Evolutionary conservation across 2,329 filamentous ascomycete genomes (phyloP), one percentile per base, ranked within the genome.

Genomic region (Pseudocercospora cruenta): DNA sequence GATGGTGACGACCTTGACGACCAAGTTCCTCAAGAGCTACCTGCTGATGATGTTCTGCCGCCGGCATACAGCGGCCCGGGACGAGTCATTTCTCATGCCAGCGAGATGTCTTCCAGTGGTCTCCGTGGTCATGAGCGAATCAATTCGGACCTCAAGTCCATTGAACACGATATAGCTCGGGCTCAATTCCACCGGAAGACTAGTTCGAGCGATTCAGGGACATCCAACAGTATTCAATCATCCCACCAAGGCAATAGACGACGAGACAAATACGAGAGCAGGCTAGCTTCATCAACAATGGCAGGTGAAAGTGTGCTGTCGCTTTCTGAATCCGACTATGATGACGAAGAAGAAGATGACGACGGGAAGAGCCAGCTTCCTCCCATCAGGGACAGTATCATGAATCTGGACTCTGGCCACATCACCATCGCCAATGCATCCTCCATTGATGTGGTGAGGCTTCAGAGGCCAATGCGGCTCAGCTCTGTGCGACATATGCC

Each of bases 191-290:
- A 64, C 21, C 60, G 60, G 10, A 58, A 39, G 7, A 58, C 31
- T 10, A 43, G 31, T 31, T 58, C 59, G 14, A 66, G 54, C 55
- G 49, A 62, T 3, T 66, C 67, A 14, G 63, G 63, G 22, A 63
- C 65, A 12, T 69, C 67, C 33, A 62, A 71, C 66, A 71, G 69
- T 62, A 71, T 69, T n/a, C 69, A 71, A 36, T 71, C 69, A 14
- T 71, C 69, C 14, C 65, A 68, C 51, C 36, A 68, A 19, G 69
- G 64, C 36, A 47, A 36, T n/a, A 39, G 45, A 14, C 61, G 24
- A 14, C 60, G 55, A 19, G 45, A 57, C 39, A 16, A 57, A 8
- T 39, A 16, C 10, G 60, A 67, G 7, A 45, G 31, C 14, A 57
- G 65, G 36, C 19, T 61, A 26, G 63, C 62, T 3, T 45, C 59